Evolutionary conservation across 2,329 filamentous ascomycete genomes (phyloP), one percentile per base, ranked within the genome.

Genomic region (Helotiales sp.): DNA sequence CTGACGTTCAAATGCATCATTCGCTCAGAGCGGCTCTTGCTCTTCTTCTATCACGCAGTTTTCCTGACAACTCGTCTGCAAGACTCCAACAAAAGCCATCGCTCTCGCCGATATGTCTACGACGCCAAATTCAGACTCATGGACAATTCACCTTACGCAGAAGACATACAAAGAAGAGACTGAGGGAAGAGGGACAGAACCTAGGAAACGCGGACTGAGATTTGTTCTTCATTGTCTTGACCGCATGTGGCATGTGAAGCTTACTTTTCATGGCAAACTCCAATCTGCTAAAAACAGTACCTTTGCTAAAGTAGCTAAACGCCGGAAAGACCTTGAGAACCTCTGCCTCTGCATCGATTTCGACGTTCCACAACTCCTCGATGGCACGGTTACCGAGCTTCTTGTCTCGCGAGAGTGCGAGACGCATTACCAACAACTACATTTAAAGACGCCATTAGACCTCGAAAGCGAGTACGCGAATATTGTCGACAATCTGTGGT

Each of bases 261-360:
- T 68, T 62, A 68, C 68, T 17, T 70, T 69, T 28, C 40, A 61
- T 43, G 69, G 64, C 57, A 71, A 13, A 60, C 64, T 71, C 52
- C 64, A 71, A 71, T 67, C 64, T 22, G 69, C 57, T 61, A 37
- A 67, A 64, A 70, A 8, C 15, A 63, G 28, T 24, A 58, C 55
- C 69, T 69, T 70, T 59, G 66, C 61, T 30, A 58, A 50, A 52
- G 45, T 55, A 58, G 40, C 50, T 15, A 63, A 61, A 65, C 61
- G 49, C n/a, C 55, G 67, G 34, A 49, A 71, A 71, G 26, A 71
- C 30, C 62, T 71, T 28, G 40, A 55, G 64, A 69, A 71, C 67
- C 67, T 71, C 69, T 69, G 61, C 64, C 64, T 67, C 30, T 69
- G 61, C 47, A 71, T 71, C 64, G 67, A 71, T 64, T 69, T 71